Evolutionary conservation across 345 rosid species (phyloP).

Genomic region (Capsella bursapastoris): DNA sequence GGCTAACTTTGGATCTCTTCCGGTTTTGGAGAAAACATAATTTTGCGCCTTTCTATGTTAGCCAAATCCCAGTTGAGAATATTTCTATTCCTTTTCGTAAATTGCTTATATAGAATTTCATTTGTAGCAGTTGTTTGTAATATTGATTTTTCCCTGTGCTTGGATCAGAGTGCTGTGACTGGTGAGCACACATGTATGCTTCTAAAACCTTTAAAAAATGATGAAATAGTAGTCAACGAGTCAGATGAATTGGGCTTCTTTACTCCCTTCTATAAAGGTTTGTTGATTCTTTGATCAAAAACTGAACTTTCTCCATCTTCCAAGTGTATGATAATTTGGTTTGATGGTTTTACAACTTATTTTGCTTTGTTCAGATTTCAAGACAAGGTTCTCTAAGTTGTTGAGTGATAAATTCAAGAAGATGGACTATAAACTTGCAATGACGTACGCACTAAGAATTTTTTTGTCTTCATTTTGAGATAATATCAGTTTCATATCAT

Average conservation of each 20-base stretch:
- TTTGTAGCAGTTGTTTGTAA: constrained; percentile 15
- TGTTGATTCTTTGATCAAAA: constrained; percentile 25
- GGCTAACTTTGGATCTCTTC: constrained; percentile 92
- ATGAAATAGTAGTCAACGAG: constrained; percentile 60
- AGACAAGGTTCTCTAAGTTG: constrained; percentile 64
- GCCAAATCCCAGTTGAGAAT: constrained; percentile 85
- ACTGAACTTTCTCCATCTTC: constrained; percentile 7
- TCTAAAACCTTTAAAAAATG: constrained; percentile 72
- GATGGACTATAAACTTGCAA: constrained; percentile 91
- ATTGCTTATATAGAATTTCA: constrained; percentile 4
- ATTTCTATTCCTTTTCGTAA: constrained; percentile 1
- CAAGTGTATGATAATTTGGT: not conserved
- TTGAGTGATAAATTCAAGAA: constrained; percentile 59
- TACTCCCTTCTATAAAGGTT: constrained; percentile 88
- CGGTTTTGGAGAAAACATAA: constrained; percentile 94
- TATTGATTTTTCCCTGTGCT: constrained; percentile 8
- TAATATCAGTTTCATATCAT: not conserved
- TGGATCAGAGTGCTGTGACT: constrained; percentile 76
- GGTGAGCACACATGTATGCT: constrained; percentile 98
- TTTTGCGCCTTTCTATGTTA: constrained; percentile 89
- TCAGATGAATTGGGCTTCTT: constrained; percentile 89
- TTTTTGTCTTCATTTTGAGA: constrained; percentile 15
- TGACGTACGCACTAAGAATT: constrained; percentile 63
- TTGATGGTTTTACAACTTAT: constrained; percentile 25
- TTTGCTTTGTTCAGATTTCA: constrained; percentile 65